phyloP scores from a whole-genome alignment of 1,284 basidiomycete genomes.

The Melampsora larici-populina region DNA sequence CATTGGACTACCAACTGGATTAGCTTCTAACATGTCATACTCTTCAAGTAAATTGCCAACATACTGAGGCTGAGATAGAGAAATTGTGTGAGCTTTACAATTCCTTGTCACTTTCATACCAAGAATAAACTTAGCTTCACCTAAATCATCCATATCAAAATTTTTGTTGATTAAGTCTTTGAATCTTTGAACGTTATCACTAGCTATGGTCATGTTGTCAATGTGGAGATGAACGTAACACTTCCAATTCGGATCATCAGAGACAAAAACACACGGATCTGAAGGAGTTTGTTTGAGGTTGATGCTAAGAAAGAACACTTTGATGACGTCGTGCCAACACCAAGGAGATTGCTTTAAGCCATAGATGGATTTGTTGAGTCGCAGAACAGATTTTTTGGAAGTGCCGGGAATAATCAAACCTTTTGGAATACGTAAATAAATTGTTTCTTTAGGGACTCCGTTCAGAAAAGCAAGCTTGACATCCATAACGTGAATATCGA shows the following conservation, averaged over 20 bases:
- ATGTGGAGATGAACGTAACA: no score
- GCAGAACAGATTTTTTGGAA: neutral
- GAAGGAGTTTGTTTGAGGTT: neutral
- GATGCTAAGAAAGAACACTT: slow-evolving; percentile 1
- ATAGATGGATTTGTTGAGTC: slow-evolving; percentile 11
- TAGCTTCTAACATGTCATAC: neutral
- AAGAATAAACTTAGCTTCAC: neutral
- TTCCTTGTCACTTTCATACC: neutral
- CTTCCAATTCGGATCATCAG: neutral
- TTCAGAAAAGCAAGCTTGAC: neutral
- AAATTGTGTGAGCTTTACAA: neutral
- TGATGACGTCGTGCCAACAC: neutral
- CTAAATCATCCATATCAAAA: neutral
- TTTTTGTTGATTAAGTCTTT: neutral
- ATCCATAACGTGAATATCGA: neutral
- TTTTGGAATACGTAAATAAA: neutral
- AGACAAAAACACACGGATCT: slow-evolving; percentile 6
- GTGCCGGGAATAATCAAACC: neutral
- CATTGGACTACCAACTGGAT: neutral
- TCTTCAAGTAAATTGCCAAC: neutral
- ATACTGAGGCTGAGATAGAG: neutral
- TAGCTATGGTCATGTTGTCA: neutral
- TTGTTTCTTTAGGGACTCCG: neutral
- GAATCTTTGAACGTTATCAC: neutral
- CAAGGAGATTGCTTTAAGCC: slow-evolving; percentile 21